Percentiles rank a stretch among this genome's conserved stretches.
Conservation (phyloP, 2,329 filamentous ascomycete genomes). For the Ophiostoma fasciatum region DNA sequence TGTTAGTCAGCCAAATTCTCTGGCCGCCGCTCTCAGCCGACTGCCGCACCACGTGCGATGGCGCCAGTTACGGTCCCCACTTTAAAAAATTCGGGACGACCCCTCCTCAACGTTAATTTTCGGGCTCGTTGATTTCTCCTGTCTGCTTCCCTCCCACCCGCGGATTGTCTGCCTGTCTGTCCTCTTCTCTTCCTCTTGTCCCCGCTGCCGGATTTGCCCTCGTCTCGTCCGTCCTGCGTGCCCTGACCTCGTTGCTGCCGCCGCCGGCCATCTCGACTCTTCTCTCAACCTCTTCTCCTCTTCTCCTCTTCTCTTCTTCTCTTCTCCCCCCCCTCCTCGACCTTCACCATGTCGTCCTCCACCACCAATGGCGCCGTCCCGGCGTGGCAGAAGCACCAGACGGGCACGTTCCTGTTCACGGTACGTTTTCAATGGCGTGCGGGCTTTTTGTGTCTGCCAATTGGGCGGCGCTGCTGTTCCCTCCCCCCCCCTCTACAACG, state of each 20-base stretch:
- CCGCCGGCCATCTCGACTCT: no score
- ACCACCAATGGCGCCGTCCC: constrained; percentile 16
- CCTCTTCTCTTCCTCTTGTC: constrained; percentile 1
- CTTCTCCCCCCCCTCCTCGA: background rate
- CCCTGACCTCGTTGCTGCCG: no score
- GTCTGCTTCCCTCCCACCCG: no score
- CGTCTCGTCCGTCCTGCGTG: no score
- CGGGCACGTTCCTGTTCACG: constrained; percentile 73
- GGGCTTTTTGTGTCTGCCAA: no score
- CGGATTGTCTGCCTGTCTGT: no score
- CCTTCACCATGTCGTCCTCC: constrained; percentile 22
- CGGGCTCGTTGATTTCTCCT: background rate
- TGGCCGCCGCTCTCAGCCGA: constrained; percentile 3
- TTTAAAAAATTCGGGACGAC: constrained; percentile 6
- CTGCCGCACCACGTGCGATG: constrained; percentile 7
- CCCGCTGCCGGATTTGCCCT: no score
- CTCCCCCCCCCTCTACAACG: background rate
- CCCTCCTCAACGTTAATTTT: constrained; percentile 2
- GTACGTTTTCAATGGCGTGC: constrained; percentile 29
- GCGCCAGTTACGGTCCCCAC: constrained; percentile 3
- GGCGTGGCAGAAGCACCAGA: constrained; percentile 35
- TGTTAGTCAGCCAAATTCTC: constrained; percentile 7
- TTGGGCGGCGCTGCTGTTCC: no score
- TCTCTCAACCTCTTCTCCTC: background rate
- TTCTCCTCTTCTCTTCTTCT: background rate